These are phyloP conservation scores for Aspergillus tanneri DNA, from an alignment of 2,329 filamentous ascomycete species.

Conservation along the genomic window DNA sequence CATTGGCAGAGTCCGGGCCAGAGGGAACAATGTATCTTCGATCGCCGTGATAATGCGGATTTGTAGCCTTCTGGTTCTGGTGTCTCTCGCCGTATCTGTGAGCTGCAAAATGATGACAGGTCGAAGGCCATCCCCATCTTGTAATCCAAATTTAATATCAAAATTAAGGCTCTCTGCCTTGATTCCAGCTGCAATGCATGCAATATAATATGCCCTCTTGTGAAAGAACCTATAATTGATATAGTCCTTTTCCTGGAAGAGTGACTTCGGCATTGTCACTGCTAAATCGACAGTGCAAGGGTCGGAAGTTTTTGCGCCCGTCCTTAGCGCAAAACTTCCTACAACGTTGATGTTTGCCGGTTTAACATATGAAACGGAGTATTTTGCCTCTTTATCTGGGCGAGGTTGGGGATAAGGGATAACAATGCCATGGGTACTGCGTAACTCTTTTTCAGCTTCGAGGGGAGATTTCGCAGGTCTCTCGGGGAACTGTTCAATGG, in stretches of 20 bases:
- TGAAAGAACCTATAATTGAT: conserved; percentile 91
- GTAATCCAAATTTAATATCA: conserved; percentile 61
- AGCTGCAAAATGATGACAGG: conserved; percentile 60
- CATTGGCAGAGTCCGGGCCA: conserved; percentile 66
- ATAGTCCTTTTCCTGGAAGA: conserved; percentile 95
- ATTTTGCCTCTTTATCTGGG: conserved; percentile 72
- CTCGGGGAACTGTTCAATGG: conserved; percentile 58
- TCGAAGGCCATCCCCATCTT: conserved; percentile 73
- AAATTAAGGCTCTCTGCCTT: conserved; percentile 57
- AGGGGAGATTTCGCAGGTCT: conserved; percentile 53
- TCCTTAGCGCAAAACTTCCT: conserved; percentile 79
- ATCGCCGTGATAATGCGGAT: conserved; percentile 78
- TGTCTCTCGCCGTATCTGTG: conserved; percentile 32
- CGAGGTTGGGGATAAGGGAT: conserved; percentile 83
- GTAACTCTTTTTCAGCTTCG: conserved; percentile 67
- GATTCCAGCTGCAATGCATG: conserved; percentile 72
- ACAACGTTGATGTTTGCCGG: conserved; percentile 81
- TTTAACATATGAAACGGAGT: conserved; percentile 75
- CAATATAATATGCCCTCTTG: conserved; percentile 87
- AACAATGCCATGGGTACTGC: conserved; percentile 65
- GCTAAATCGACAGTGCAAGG: conserved; percentile 72
- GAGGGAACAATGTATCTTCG: conserved; percentile 66
- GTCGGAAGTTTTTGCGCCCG: conserved; percentile 61
- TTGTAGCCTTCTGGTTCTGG: conserved; percentile 49
- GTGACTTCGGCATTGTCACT: conserved; percentile 72